phyloP scores from a whole-genome alignment of 805 yeast genomes.

The Saccharomycopsis selenospora region DNA sequence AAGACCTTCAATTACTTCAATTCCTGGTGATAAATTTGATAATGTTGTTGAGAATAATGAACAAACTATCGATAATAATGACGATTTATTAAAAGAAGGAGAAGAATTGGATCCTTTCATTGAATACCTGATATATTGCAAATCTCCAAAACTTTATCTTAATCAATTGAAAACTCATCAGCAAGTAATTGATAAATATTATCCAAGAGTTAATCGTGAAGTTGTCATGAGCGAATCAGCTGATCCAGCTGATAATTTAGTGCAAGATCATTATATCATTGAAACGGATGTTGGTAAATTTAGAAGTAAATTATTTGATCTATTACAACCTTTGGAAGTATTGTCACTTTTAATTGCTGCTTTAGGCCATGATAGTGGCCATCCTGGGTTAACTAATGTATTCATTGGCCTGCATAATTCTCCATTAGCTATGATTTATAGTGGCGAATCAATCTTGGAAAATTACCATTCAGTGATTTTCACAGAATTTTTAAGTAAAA shows the following conservation, averaged over 20 bases:
- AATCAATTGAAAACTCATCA: conserved; percentile 16
- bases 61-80: conserved; percentile 22
- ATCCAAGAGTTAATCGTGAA: neutral
- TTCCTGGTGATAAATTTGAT: neutral
- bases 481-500: conserved; percentile 40
- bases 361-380: conserved; percentile 92
- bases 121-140: conserved; percentile 14
- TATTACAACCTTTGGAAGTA: conserved; percentile 36
- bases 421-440: conserved; percentile 56
- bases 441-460: conserved; percentile 69
- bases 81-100: conserved; percentile 9
- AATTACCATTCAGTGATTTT: conserved; percentile 72
- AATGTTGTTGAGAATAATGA: conserved; percentile 11
- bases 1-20: neutral
- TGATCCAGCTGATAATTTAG: neutral
- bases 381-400: conserved; percentile 89
- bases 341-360: conserved; percentile 70
- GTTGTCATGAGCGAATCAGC: neutral
- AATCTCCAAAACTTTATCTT: conserved; percentile 15
- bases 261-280: neutral
- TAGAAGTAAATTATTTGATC: neutral
- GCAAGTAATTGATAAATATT: conserved; percentile 9
- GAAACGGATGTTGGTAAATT: conserved; percentile 8
- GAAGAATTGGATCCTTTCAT: conserved; percentile 19
- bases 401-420: conserved; percentile 53